phyloP scores from a whole-genome alignment of 164 flowering plant species.

The Chimonanthus praecox region DNA sequence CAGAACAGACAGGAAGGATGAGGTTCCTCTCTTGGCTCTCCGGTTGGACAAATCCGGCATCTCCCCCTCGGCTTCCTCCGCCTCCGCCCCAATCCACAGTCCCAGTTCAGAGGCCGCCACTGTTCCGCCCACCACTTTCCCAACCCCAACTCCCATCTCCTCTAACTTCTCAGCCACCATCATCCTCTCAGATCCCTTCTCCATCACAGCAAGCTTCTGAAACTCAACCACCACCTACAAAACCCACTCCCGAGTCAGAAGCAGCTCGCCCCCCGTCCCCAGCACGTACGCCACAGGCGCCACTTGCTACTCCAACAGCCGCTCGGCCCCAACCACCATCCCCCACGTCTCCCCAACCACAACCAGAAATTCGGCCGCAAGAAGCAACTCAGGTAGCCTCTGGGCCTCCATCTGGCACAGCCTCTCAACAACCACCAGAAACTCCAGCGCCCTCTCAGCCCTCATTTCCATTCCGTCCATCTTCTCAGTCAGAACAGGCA shows the following conservation, averaged over 20 bases:
- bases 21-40: constrained; percentile 7
- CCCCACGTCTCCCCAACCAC: not conserved
- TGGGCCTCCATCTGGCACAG: too few species aligned
- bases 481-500: constrained; percentile 8
- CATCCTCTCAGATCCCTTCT: not conserved
- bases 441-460: not conserved
- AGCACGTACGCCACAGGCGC: too few species aligned
- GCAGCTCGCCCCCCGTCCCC: too few species aligned
- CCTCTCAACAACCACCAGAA: too few species aligned
- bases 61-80: not conserved
- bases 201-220: constrained; percentile 8
- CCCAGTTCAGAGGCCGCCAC: not conserved
- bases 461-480: constrained; percentile 6
- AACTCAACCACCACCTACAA: too few species aligned
- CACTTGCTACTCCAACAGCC: too few species aligned
- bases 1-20: not conserved
- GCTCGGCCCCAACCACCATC: constrained; percentile 14
- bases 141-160: constrained; percentile 7
- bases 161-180: not conserved
- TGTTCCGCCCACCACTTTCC: not conserved
- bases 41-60: not conserved
- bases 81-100: constrained; percentile 1
- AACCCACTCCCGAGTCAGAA: too few species aligned
- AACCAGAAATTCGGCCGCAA: not conserved
- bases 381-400: too few species aligned